These are phyloP conservation scores for Pseudoturritis turrita DNA, from an alignment of 345 rosid genomes.

Conservation along the genomic window DNA sequence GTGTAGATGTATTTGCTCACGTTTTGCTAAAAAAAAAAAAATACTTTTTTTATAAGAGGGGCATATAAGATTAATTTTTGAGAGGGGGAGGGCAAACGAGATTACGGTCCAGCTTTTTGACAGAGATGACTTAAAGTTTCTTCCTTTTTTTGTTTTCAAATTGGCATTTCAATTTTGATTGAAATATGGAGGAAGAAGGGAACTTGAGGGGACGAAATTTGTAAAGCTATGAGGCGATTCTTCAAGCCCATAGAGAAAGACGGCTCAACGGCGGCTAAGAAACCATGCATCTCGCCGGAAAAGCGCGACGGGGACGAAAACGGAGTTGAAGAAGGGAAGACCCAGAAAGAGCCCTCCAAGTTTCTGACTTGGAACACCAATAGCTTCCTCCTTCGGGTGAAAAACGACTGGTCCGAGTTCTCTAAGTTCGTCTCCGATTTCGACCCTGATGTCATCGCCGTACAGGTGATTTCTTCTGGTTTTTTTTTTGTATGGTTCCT, in stretches of 20 bases:
- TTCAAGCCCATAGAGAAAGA: constrained; percentile 89
- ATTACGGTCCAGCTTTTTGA: no score
- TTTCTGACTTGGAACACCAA: constrained; percentile 93
- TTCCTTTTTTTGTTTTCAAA: background rate
- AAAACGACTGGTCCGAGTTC: constrained; percentile 82
- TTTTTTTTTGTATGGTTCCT: background rate
- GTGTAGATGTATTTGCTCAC: no score
- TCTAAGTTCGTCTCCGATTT: constrained; percentile 51
- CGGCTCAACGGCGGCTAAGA: constrained; percentile 56
- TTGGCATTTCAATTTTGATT: background rate
- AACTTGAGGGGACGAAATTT: background rate
- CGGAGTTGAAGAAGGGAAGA: constrained; percentile 13
- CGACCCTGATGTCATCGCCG: constrained; percentile 83
- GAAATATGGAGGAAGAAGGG: background rate
- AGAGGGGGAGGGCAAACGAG: no score
- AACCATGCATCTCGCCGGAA: constrained; percentile 44
- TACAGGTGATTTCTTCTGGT: constrained; percentile 51
- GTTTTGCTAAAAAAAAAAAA: no score
- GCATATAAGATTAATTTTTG: no score
- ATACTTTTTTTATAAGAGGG: no score
- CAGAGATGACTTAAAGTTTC: background rate
- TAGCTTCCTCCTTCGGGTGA: constrained; percentile 89
- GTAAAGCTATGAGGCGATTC: constrained; percentile 73
- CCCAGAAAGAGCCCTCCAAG: constrained; percentile 59
- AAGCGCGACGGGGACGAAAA: constrained; percentile 22